A percentile compares a stretch with the other conserved stretches of the same genome.
phyloP scores from a whole-genome alignment of 345 rosid species.

The Eucalyptus marginata region DNA sequence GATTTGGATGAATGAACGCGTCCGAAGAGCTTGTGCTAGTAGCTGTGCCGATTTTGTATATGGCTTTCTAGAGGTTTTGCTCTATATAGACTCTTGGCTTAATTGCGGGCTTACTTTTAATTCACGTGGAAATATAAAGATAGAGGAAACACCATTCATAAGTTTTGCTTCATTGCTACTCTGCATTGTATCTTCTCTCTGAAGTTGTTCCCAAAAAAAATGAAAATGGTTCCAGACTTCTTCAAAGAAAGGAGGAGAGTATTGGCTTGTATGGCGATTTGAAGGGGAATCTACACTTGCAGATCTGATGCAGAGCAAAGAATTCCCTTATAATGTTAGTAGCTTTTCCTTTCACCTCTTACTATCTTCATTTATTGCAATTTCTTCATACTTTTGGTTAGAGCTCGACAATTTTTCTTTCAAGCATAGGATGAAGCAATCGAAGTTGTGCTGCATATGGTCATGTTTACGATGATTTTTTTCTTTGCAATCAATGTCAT shows the following conservation, averaged over 20 bases:
- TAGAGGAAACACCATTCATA: not conserved
- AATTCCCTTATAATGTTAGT: constrained; percentile 87
- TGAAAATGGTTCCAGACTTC: constrained; percentile 43
- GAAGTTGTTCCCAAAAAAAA: not conserved
- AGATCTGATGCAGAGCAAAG: constrained; percentile 76
- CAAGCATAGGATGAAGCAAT: not conserved
- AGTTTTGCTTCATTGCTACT: not conserved
- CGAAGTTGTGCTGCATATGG: not conserved
- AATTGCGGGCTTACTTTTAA: not conserved
- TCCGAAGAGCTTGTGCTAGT: constrained; percentile 88
- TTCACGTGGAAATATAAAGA: not conserved
- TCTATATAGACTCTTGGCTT: not conserved
- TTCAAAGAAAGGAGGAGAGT: constrained; percentile 68
- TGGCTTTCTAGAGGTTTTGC: constrained; percentile 82
- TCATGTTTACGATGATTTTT: not conserved
- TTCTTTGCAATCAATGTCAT: not conserved
- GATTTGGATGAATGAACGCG: constrained; percentile 98
- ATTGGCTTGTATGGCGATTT: constrained; percentile 88
- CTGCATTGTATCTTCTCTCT: not conserved
- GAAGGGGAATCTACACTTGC: constrained; percentile 86
- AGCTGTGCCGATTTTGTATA: constrained; percentile 90
- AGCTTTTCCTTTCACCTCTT: not conserved
- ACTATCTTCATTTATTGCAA: not conserved
- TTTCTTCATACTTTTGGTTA: not conserved
- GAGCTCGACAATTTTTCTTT: not conserved